Base-by-base conservation (phyloP, 306 rosid species). In the Quercus alba region DNA sequence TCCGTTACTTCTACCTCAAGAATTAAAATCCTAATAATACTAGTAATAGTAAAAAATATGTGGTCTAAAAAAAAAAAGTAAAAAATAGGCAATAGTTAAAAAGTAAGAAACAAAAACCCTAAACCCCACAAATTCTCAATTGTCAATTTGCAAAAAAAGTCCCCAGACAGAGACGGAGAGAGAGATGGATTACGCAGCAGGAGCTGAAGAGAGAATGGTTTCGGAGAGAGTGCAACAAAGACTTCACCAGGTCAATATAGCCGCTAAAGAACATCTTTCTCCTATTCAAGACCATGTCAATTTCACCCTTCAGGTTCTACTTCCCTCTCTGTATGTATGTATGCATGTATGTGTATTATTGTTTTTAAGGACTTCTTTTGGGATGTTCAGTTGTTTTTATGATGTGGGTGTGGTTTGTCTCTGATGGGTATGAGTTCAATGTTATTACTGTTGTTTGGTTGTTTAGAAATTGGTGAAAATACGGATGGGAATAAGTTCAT, bases 231-330 rank as follows among this genome's bases (percentile, higher is more conserved):
- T 93, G 72, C 84, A 81, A 80, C 99, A 90, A 51, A 93, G 87
- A 84, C 93, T 94, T 11, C 84, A 91, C 30, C 91, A 93, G 57
- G 97, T 93, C 31, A 92, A 93, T 75, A 70, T 63, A 56, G 99
- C 99, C 28, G 99, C 99, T 49, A 94, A 93, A 58, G 72, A 82
- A 11, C 63, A 85, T 64, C 97, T 94, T 33, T 75, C 91, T 78
- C 97, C 97, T 38, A 23, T 94, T 63, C 99, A 94, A 77, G 99
- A 94, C 86, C 89, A 88, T 81, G 99, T 94, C 89, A 94, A 94
- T 84, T 94, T 86, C 81, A 91, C 93, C 21, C 98, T 94, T 49
- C 98, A 94, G 98, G 97, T 94, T 79, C 77, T 59, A 75, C 70
- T 77, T 1, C 46, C 10, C 18, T 51, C 19, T 51, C 78, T 69